These are phyloP conservation scores for Fusarium duplospermum DNA, from an alignment of 2,329 filamentous ascomycete species.

Conservation along the genomic window DNA sequence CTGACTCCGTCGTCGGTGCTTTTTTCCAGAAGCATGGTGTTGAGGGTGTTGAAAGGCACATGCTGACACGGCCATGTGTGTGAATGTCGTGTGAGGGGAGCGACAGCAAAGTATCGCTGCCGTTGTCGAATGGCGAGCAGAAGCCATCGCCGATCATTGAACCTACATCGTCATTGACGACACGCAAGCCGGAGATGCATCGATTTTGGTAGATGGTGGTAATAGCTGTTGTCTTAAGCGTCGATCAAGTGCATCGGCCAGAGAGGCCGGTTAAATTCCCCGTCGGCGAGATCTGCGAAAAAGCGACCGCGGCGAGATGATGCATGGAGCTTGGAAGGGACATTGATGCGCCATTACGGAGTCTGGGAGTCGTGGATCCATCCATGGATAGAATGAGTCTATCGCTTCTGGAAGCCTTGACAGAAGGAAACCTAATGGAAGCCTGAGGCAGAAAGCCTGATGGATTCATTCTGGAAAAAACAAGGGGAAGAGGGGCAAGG, in stretches of 20 bases:
- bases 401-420: constrained; percentile 39
- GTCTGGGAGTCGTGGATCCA: constrained; percentile 19
- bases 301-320: constrained; percentile 28
- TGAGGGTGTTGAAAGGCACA: constrained; percentile 14
- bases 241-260: constrained; percentile 19
- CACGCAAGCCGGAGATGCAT: constrained; percentile 3
- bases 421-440: constrained; percentile 16
- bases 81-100: constrained; percentile 24
- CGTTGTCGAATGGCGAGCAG: constrained; percentile 9
- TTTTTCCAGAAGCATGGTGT: background rate
- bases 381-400: constrained; percentile 27
- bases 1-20: constrained; percentile 19
- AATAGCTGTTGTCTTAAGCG: constrained; percentile 7
- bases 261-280: constrained; percentile 29
- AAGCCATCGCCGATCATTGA: constrained; percentile 24
- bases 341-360: constrained; percentile 30
- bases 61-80: constrained; percentile 19
- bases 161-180: constrained; percentile 28
- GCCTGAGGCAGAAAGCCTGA: constrained; percentile 30
- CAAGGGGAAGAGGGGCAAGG: constrained; percentile 15
- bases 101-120: constrained; percentile 2
- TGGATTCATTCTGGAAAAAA: constrained; percentile 36
- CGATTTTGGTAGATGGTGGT: constrained; percentile 3
- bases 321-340: constrained; percentile 13
- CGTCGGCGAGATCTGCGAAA: constrained; percentile 35